phyloP scores from a whole-genome alignment of 176 grass and related monocot species.

The Bolboschoenus planiculmis region DNA sequence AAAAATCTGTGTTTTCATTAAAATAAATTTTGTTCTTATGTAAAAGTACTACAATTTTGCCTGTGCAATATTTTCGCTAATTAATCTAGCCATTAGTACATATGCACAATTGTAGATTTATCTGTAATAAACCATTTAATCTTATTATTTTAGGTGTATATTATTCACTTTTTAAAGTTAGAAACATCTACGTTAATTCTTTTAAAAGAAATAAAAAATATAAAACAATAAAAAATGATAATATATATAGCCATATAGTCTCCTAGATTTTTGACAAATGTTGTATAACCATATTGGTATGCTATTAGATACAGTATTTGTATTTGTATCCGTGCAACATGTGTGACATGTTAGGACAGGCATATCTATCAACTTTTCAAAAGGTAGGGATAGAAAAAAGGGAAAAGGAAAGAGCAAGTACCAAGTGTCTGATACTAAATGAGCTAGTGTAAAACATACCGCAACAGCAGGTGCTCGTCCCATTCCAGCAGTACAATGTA shows the following conservation, averaged over 20 bases:
- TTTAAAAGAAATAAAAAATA: not conserved
- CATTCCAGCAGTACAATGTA: constrained; percentile 98
- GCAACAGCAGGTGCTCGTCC: constrained; percentile 91
- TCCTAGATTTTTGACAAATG: not conserved
- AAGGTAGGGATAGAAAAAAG: not conserved
- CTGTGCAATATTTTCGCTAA: not conserved
- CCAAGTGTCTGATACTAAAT: not conserved
- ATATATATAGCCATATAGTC: not conserved
- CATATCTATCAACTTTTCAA: not conserved
- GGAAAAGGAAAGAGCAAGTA: not conserved
- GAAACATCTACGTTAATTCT: not conserved
- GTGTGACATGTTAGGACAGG: not conserved
- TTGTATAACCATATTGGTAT: too few species aligned
- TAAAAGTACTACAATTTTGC: not conserved
- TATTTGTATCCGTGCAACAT: not conserved
- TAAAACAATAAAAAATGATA: not conserved
- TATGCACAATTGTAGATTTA: not conserved
- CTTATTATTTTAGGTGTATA: not conserved
- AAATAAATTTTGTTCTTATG: too few species aligned
- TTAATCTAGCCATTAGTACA: not conserved
- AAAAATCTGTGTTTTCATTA: too few species aligned
- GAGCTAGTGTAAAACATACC: constrained; percentile 37
- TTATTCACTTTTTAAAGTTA: not conserved
- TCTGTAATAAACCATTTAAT: not conserved
- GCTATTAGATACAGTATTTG: too few species aligned